A percentile compares a stretch with the other conserved stretches of the same genome.
phyloP scores from a whole-genome alignment of 2,329 filamentous ascomycete species.

The Pseudogymnoascus verrucosus region DNA sequence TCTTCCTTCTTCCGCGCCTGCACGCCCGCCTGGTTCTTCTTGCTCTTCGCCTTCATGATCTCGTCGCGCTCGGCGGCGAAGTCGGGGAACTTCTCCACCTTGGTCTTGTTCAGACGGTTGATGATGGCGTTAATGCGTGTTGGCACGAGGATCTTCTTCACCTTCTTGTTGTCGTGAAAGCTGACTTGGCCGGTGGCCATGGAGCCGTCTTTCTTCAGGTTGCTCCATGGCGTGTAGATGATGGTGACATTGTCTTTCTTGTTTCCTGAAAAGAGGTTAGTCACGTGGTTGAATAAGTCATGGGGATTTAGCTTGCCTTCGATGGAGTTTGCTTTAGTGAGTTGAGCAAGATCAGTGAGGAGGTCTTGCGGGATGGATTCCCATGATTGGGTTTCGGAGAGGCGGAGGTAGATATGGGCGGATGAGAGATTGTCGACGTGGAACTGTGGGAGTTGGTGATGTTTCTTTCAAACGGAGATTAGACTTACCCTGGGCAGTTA shows the following conservation, averaged over 20 bases:
- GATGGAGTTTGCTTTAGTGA: constrained; percentile 98
- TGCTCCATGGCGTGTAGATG: constrained; percentile 97
- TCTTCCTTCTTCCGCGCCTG: constrained; percentile 71
- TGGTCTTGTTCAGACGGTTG: constrained; percentile 98
- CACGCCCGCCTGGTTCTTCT: constrained; percentile 56
- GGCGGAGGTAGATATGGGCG: constrained; percentile 89
- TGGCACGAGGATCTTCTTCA: constrained; percentile 72
- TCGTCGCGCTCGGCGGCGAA: constrained; percentile 76
- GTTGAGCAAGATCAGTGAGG: constrained; percentile 81
- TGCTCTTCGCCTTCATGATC: constrained; percentile 60
- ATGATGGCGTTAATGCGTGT: constrained; percentile 82
- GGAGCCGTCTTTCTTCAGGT: constrained; percentile 87
- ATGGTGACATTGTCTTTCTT: constrained; percentile 97
- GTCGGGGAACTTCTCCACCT: constrained; percentile 79
- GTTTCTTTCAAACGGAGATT: not conserved
- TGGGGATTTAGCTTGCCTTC: constrained; percentile 52
- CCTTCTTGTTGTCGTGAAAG: constrained; percentile 82
- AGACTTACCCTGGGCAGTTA: constrained; percentile 12
- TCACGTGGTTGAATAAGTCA: constrained; percentile 8
- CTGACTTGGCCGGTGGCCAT: constrained; percentile 95
- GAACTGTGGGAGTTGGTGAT: constrained; percentile 50
- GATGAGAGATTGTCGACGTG: constrained; percentile 96
- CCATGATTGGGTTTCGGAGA: constrained; percentile 74
- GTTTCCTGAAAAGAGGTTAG: constrained; percentile 54
- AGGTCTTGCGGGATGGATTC: constrained; percentile 69